These are phyloP conservation scores for Dendryphion nanum DNA, from an alignment of 2,329 filamentous ascomycete genomes.

Conservation along the genomic window DNA sequence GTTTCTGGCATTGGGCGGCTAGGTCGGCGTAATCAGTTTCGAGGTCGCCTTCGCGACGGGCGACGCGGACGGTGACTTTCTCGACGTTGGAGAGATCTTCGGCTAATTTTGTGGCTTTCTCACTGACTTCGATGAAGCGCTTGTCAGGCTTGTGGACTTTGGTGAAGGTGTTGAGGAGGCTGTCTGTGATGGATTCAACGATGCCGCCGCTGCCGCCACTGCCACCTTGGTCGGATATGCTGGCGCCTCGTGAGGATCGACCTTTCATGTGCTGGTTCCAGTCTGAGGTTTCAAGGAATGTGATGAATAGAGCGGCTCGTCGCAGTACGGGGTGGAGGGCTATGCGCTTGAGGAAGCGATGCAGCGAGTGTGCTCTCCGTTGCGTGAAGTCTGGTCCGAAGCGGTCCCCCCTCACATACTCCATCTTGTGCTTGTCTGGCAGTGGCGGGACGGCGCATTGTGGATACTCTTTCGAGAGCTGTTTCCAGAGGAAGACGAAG, in stretches of 20 bases:
- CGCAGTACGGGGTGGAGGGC: slow-evolving; percentile 87
- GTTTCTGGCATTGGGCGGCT: slow-evolving; percentile 90
- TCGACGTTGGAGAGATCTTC: slow-evolving; percentile 91
- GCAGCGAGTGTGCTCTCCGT: slow-evolving; percentile 82
- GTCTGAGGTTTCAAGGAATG: slow-evolving; percentile 87
- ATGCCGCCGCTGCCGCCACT: slow-evolving; percentile 62
- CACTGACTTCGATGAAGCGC: slow-evolving; percentile 89
- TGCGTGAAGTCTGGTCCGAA: slow-evolving; percentile 92
- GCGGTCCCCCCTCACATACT: slow-evolving; percentile 93
- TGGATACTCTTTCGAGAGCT: slow-evolving; percentile 81
- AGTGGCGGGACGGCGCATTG: slow-evolving; percentile 90
- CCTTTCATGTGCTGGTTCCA: slow-evolving; percentile 96
- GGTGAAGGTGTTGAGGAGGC: slow-evolving; percentile 94
- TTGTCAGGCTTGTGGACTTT: slow-evolving; percentile 95
- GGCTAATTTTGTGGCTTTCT: slow-evolving; percentile 85
- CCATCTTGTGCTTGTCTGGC: slow-evolving; percentile 98
- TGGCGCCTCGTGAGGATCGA: slow-evolving; percentile 64
- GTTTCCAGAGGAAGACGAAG: slow-evolving; percentile 95
- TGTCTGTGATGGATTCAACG: slow-evolving; percentile 93
- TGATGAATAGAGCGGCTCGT: slow-evolving; percentile 76
- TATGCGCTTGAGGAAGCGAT: slow-evolving; percentile 84
- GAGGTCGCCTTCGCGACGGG: slow-evolving; percentile 81
- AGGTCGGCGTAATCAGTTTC: slow-evolving; percentile 87
- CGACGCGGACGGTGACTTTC: slow-evolving; percentile 91
- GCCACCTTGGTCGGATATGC: slow-evolving; percentile 35